Evolutionary conservation across 2,329 filamentous ascomycete genomes (phyloP).

Genomic region (Aureobasidium melanogenum): DNA sequence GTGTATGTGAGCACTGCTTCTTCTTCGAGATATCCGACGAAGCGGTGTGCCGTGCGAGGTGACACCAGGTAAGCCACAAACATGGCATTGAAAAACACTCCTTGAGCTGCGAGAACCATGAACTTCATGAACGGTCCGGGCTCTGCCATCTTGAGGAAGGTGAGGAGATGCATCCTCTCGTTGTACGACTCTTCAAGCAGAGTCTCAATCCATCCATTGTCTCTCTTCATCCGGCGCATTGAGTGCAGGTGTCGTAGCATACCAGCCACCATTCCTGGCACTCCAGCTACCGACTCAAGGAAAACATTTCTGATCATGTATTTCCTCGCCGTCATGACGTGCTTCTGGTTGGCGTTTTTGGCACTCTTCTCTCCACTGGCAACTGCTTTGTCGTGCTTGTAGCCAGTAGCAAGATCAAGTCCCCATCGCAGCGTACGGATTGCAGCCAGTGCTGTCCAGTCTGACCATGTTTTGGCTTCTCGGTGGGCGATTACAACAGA

Average conservation of each 20-base stretch:
- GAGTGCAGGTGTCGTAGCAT: conserved; percentile 86
- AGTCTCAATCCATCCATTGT: conserved; percentile 76
- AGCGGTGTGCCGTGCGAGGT: conserved; percentile 82
- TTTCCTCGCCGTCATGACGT: conserved; percentile 69
- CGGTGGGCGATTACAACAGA: conserved; percentile 68
- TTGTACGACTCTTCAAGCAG: conserved; percentile 30
- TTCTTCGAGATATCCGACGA: conserved; percentile 95
- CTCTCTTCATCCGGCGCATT: conserved; percentile 75
- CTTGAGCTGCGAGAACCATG: conserved; percentile 86
- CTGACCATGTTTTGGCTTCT: conserved; percentile 60
- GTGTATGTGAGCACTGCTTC: conserved; percentile 96
- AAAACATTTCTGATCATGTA: conserved; percentile 90
- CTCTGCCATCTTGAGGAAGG: conserved; percentile 84
- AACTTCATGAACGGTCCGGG: conserved; percentile 80
- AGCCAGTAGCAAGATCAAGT: conserved; percentile 75
- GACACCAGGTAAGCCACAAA: conserved; percentile 83
- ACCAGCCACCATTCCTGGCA: conserved; percentile 93
- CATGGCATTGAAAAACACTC: conserved; percentile 91
- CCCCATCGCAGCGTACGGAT: conserved; percentile 68
- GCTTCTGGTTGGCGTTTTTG: conserved; percentile 51
- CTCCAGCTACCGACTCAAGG: conserved; percentile 86
- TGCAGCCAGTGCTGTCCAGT: conserved; percentile 68
- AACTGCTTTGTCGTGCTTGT: conserved; percentile 57
- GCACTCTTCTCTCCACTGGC: conserved; percentile 27
- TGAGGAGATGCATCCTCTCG: conserved; percentile 56